Evolutionary conservation across 441 rosid genomes (phyloP).

Genomic region (Isatis lusitanica): DNA sequence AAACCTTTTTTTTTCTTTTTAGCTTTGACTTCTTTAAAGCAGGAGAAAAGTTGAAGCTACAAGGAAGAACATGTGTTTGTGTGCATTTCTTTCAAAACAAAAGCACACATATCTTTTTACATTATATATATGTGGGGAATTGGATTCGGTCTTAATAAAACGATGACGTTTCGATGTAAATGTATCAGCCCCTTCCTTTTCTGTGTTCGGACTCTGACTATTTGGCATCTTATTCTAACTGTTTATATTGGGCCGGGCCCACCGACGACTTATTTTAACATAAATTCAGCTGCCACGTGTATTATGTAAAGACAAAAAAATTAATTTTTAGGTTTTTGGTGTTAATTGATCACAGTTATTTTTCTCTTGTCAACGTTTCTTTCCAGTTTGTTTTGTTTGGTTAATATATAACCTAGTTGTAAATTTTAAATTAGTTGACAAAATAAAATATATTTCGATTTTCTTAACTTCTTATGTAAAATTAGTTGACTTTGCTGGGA

Average conservation of each 20-base stretch:
- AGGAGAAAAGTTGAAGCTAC: conserved; percentile 30
- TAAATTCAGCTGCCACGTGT: conserved; percentile 30
- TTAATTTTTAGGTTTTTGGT: background rate
- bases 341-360: background rate
- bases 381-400: background rate
- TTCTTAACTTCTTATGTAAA: conserved; percentile 18
- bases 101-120: conserved; percentile 16
- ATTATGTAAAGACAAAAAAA: background rate
- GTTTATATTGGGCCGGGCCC: conserved; percentile 29
- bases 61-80: conserved; percentile 35
- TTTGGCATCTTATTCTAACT: conserved; percentile 32
- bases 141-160: conserved; percentile 30
- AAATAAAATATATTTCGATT: background rate
- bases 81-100: conserved; percentile 27
- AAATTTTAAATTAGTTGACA: conserved; percentile 10
- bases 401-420: conserved; percentile 1
- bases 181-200: background rate
- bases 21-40: conserved; percentile 32
- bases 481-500: conserved; percentile 20
- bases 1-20: conserved; percentile 16
- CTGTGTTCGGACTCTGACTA: conserved; percentile 27
- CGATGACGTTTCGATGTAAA: conserved; percentile 23
- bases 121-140: conserved; percentile 15
- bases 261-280: conserved; percentile 30
- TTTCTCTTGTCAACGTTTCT: conserved; percentile 2